Evolutionary conservation across 2,329 filamentous ascomycete genomes (phyloP).

Genomic region (Ascochyta pisi): DNA sequence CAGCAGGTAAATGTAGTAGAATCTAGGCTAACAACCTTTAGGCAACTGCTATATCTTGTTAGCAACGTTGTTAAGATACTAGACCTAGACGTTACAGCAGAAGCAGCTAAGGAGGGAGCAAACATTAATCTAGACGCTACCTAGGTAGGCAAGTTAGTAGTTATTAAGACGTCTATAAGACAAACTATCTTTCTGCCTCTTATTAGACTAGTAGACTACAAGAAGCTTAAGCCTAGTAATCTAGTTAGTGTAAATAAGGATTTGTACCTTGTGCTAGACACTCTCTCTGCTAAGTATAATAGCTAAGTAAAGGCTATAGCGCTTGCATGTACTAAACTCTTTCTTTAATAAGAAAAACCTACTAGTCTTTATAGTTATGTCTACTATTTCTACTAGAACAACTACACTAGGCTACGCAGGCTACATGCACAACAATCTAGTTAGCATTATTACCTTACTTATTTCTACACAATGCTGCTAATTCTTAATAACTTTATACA

Average conservation of each 20-base stretch:
- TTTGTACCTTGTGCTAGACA: conserved; percentile 96
- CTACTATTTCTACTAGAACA: too few relatives aligned
- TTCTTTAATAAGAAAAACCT: too few relatives aligned
- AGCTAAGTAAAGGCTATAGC: conserved; percentile 99
- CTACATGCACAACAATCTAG: too few relatives aligned
- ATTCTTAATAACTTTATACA: too few relatives aligned
- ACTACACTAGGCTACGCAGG: too few relatives aligned
- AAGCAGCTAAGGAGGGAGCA: conserved; percentile 95
- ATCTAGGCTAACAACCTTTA: conserved; percentile 49
- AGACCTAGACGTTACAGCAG: conserved; percentile 93
- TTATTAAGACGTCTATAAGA: conserved; percentile 98
- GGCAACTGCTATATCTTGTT: conserved; percentile 96
- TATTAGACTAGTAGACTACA: conserved; percentile 94
- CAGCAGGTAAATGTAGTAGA: background rate
- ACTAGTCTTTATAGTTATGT: too few relatives aligned
- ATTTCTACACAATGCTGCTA: too few relatives aligned
- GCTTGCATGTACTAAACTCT: conserved; percentile 61
- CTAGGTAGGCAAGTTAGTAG: conserved; percentile 94
- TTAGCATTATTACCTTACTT: too few relatives aligned
- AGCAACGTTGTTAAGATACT: conserved; percentile 98
- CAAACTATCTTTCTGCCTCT: conserved; percentile 98
- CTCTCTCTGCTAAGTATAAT: conserved; percentile 95
- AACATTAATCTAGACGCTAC: conserved; percentile 99
- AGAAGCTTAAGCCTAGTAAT: conserved; percentile 92
- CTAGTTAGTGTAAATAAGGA: conserved; percentile 99